Percentiles rank a stretch among this genome's conserved stretches.
Conservation (phyloP, 225 moss, liverwort and hornwort genomes). For the Asterella californica region DNA sequence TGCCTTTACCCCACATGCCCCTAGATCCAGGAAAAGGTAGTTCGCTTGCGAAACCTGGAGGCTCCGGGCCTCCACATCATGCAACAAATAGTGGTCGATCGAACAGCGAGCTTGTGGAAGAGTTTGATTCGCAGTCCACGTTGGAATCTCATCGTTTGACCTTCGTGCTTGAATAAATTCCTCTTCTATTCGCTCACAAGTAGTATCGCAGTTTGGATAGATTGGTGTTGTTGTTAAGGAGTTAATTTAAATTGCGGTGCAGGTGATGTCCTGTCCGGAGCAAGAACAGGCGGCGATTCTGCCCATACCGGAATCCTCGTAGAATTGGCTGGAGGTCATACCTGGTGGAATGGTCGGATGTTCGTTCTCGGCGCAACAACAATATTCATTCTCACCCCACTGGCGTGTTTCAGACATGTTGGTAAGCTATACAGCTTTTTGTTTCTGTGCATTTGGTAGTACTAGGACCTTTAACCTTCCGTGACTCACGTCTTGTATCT, state of each 20-base stretch:
- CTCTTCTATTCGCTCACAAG: neutral
- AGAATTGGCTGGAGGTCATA: conserved; percentile 73
- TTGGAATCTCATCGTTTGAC: neutral
- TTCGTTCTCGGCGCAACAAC: conserved; percentile 65
- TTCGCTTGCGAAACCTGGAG: neutral
- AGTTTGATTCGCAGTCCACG: neutral
- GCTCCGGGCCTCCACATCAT: neutral
- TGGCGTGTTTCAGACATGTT: conserved; percentile 69
- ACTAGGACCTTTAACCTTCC: neutral
- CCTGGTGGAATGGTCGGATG: conserved; percentile 86
- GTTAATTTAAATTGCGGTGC: neutral
- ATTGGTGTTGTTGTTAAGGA: neutral
- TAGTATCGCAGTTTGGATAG: neutral
- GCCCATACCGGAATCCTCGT: conserved; percentile 66
- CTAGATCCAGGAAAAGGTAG: neutral
- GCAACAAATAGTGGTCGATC: neutral
- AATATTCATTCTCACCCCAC: conserved; percentile 53
- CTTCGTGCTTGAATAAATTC: neutral
- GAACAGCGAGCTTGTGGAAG: neutral
- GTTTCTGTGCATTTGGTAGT: neutral
- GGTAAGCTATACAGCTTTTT: conserved; percentile 36
- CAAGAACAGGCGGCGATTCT: conserved; percentile 35
- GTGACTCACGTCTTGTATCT: too few relatives aligned
- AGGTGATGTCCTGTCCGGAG: conserved; percentile 89
- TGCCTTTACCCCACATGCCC: neutral